Evolutionary conservation across 1,284 basidiomycete species (phyloP), one percentile per base, ranked within the genome.

Genomic region (Cryptococcus jaspeensis): DNA sequence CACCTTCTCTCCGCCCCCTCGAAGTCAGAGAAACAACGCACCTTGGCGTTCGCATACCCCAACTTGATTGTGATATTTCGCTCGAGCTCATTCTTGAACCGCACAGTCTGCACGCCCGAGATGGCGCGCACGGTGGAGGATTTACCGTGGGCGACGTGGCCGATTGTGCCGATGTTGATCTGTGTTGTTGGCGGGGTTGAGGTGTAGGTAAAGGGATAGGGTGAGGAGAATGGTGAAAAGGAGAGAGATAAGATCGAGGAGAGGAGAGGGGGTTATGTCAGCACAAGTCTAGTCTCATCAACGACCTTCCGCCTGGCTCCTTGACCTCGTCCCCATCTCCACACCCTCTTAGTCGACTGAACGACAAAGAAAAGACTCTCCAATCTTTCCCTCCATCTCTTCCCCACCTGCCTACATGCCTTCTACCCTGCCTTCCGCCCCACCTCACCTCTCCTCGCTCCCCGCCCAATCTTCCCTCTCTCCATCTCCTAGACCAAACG

Each of bases 31-130:
- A 20, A 46, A 35, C 11, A 22, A 46, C 23, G n/a, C 65, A 93
- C 92, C 81, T 98, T 98, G 52, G 96, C 96, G 69, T 98, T 99
- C 50, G 95, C 95, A 77, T 99, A 99, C 67, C 83, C 96, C 47
- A 99, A 85, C 81, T 99, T 99, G 82, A 99, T 99, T 45, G 96
- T 99, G 71, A 99, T 99, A 80, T 99, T 99, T 65, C 95, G 83
- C 60, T 96, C 92, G 54, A 96, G 84, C 79, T 99, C 96, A 79
- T 97, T 98, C 84, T 99, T 99, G 81, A 99, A 99, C 70, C 95
- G 85, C 57, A 99, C 95, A 32, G 95, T 99, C 85, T 91, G 89
- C 13, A 98, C 95, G n/a, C 95, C 95, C 16, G 95, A 98, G 78
- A 99, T 98, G 48, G 95, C 95, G 80, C 98, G 95, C 62, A 98